Conservation (phyloP, 305 asterid genomes). For the Fraxinus floribunda region DNA sequence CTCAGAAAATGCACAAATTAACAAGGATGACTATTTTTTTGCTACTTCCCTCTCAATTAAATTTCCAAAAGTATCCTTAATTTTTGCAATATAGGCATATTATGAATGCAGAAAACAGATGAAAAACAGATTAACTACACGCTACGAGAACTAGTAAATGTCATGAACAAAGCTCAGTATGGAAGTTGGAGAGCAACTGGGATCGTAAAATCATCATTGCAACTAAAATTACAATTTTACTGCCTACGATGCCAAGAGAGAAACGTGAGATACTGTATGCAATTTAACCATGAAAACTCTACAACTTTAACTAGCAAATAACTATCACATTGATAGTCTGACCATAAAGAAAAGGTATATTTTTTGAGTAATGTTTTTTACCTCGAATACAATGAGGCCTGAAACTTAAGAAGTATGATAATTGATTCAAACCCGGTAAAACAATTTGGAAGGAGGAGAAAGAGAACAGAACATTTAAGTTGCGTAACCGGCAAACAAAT, state of each 20-base stretch:
- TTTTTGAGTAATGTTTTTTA: background rate
- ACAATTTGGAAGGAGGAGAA: background rate
- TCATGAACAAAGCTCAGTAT: background rate
- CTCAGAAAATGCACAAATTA: background rate
- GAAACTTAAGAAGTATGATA: background rate
- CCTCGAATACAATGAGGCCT: background rate
- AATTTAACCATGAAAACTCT: background rate
- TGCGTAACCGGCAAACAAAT: background rate
- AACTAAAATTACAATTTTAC: background rate
- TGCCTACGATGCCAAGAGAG: background rate
- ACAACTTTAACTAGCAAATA: background rate
- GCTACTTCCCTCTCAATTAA: background rate
- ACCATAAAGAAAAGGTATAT: background rate
- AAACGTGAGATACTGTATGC: background rate
- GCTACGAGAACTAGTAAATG: background rate
- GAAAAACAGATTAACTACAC: background rate
- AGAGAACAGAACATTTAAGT: background rate
- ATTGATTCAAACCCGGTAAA: background rate
- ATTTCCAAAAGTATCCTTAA: background rate
- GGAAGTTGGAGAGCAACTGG: background rate
- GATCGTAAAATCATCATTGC: background rate
- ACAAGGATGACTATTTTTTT: background rate
- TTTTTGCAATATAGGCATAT: background rate
- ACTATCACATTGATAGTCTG: background rate
- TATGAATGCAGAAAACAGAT: background rate